A percentile compares a stretch with the other conserved stretches of the same genome.
Evolutionary conservation across 2,329 filamentous ascomycete genomes (phyloP).

Genomic region (Fusarium fracticaudum): DNA sequence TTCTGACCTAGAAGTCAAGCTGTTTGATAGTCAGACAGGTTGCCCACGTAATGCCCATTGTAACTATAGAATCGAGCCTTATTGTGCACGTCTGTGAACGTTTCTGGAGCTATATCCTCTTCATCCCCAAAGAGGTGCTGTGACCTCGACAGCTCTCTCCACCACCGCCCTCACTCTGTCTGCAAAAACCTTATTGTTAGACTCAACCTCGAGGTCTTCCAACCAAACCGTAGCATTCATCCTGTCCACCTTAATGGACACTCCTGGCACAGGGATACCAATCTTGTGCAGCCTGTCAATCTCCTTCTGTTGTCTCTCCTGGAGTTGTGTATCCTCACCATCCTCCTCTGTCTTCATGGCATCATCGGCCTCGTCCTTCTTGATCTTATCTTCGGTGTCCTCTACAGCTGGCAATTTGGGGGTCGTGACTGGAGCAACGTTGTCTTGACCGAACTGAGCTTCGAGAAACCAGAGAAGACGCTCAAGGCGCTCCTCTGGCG

Average conservation of each 20-base stretch:
- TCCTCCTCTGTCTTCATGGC: slow-evolving; percentile 49
- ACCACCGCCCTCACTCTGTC: slow-evolving; percentile 90
- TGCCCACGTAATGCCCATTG: background rate
- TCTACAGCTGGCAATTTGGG: slow-evolving; percentile 62
- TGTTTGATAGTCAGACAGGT: background rate
- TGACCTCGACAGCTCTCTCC: slow-evolving; percentile 87
- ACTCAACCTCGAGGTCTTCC: slow-evolving; percentile 91
- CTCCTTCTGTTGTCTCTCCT: slow-evolving; percentile 72
- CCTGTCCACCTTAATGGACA: slow-evolving; percentile 88
- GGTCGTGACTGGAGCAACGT: slow-evolving; percentile 78
- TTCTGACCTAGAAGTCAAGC: background rate
- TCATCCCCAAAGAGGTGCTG: slow-evolving; percentile 75
- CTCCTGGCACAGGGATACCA: slow-evolving; percentile 89
- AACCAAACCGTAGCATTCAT: slow-evolving; percentile 90
- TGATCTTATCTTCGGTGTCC: slow-evolving; percentile 46
- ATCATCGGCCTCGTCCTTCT: slow-evolving; percentile 51
- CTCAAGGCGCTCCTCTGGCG: slow-evolving; percentile 79
- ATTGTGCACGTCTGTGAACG: background rate
- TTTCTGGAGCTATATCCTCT: background rate
- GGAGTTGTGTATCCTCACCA: slow-evolving; percentile 55
- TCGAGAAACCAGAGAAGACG: slow-evolving; percentile 96
- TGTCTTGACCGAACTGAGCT: slow-evolving; percentile 89
- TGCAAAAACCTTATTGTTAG: slow-evolving; percentile 77
- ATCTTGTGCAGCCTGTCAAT: slow-evolving; percentile 81
- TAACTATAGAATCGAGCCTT: background rate